These are phyloP conservation scores for Alternaria infectoria DNA, from an alignment of 2,329 filamentous ascomycete species.

Conservation along the genomic window DNA sequence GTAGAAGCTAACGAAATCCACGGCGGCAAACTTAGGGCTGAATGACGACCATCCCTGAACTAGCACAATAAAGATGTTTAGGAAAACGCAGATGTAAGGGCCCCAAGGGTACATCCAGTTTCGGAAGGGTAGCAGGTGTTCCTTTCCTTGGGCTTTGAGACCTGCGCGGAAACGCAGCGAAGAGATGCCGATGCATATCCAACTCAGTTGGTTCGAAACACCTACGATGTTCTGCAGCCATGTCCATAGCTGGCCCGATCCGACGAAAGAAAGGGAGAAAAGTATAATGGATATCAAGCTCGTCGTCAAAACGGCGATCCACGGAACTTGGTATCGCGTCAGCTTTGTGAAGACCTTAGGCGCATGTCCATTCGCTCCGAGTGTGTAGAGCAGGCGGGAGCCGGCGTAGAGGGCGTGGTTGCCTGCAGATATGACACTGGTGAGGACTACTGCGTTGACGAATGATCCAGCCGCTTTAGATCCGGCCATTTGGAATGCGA, in stretches of 20 bases:
- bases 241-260: slow-evolving; percentile 52
- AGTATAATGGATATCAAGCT: slow-evolving; percentile 45
- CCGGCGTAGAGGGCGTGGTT: slow-evolving; percentile 63
- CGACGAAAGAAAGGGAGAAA: slow-evolving; percentile 55
- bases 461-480: slow-evolving; percentile 66
- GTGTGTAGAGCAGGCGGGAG: slow-evolving; percentile 62
- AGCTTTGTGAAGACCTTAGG: slow-evolving; percentile 70
- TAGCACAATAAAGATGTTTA: slow-evolving; percentile 39
- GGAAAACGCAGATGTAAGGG: slow-evolving; percentile 46
- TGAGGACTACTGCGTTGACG: slow-evolving; percentile 69
- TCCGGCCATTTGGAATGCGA: slow-evolving; percentile 67
- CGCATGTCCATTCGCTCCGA: slow-evolving; percentile 66
- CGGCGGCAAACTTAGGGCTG: slow-evolving; percentile 48
- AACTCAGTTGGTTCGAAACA: slow-evolving; percentile 59
- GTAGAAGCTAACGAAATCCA: slow-evolving; percentile 59
- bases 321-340: slow-evolving; percentile 51
- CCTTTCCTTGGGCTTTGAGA: slow-evolving; percentile 55
- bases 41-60: slow-evolving; percentile 60
- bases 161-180: slow-evolving; percentile 63
- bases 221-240: slow-evolving; percentile 76
- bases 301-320: slow-evolving; percentile 45
- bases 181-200: slow-evolving; percentile 62
- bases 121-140: slow-evolving; percentile 57
- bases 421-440: slow-evolving; percentile 65
- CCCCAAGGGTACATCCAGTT: slow-evolving; percentile 65